Percentiles rank a stretch among this genome's conserved stretches.
These are phyloP conservation scores for Macaranga tanarius DNA, from an alignment of 441 rosid species.

Conservation along the genomic window DNA sequence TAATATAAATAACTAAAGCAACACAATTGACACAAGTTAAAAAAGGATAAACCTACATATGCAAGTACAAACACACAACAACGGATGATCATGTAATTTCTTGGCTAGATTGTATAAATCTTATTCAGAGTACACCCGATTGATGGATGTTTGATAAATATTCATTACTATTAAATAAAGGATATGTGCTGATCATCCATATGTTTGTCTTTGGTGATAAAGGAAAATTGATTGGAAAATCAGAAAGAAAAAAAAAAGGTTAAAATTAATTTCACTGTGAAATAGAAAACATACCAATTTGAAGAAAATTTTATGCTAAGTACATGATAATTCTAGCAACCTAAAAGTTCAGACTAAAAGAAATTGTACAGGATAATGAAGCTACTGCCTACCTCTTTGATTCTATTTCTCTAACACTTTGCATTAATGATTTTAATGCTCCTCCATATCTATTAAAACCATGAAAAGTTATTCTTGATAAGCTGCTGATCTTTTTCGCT, in stretches of 20 bases:
- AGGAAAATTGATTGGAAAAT: background rate
- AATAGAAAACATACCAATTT: background rate
- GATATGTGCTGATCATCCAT: too few species aligned
- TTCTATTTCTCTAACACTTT: conserved; percentile 53
- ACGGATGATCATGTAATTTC: too few species aligned
- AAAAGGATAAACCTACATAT: too few species aligned
- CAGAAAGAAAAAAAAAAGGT: background rate
- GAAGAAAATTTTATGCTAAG: background rate
- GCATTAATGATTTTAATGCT: conserved; percentile 52
- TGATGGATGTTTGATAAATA: too few species aligned
- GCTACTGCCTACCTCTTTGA: conserved; percentile 32
- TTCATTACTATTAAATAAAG: too few species aligned
- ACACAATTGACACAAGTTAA: too few species aligned
- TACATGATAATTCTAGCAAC: background rate
- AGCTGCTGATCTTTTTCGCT: conserved; percentile 51
- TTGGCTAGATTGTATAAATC: too few species aligned
- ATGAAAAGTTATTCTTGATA: conserved; percentile 56
- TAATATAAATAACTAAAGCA: too few species aligned
- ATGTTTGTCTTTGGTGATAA: too few species aligned
- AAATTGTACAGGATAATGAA: background rate
- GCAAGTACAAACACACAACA: too few species aligned
- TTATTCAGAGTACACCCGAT: too few species aligned
- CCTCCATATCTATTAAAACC: conserved; percentile 60
- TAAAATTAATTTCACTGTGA: too few species aligned
- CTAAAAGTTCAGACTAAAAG: conserved; percentile 14